Evolutionary conservation across 176 grass and related monocot genomes (phyloP), one percentile per base, ranked within the genome.

Genomic region (Luzula sylvatica): DNA sequence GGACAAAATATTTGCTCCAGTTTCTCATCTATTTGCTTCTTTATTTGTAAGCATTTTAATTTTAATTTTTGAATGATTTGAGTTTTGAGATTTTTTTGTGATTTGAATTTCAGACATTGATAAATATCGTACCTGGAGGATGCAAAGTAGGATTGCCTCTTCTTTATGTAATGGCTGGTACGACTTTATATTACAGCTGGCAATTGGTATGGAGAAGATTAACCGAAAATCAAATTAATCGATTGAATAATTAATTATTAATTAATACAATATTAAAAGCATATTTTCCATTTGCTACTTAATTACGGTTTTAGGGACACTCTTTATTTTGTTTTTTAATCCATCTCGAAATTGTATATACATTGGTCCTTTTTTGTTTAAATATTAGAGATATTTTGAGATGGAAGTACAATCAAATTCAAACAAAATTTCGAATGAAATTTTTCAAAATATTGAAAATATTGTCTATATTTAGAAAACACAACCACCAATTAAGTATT

Each of bases 121-220:
- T 90, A 38, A 98, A 90, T 61, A 81, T 98, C 46, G 78, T 64
- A 15, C 85, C 92, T 2, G 84, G 78, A 8, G 85, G 92, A 45
- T 98, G 90, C 64, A 25, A 79, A 19, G 29, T 86, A 42, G 85
- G 81, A 16, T 72, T 74, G 19, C 92, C 85, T 23, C 72, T 90
- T 14, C 54, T 98, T 23, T 82, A 62, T 23, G 27, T 77, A 43
- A 42, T 62, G 46, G 74, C 74, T 49, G 84, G 32, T 14, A 30
- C 55, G 32, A 89, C 77, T 49, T 69, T 96, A 68, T 75, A 74
- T 3, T 67, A 96, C 51, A 88, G 74, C 65, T 89, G 90, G 84
- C 74, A 43, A 64, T 55, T 74, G 70, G 71, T 85, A n/a, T 76
- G 77, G 53, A 57, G 69, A 72, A 86, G 81, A 77, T 72, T 96